A percentile compares a stretch with the other conserved stretches of the same genome.
phyloP scores from a whole-genome alignment of 1,139 yeast genomes.

The Pichia sp. region DNA sequence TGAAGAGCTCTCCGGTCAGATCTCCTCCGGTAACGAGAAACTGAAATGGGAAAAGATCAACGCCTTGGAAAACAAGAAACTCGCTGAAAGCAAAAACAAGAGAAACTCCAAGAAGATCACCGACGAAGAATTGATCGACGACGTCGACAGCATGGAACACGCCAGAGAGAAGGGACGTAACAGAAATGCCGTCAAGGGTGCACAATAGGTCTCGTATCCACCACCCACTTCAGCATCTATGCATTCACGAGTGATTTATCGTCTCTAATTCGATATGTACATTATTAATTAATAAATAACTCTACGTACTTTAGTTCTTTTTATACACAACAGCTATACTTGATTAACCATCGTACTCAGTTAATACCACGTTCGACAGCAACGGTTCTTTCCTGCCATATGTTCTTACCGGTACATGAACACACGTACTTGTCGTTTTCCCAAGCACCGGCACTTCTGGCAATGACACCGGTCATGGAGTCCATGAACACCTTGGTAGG shows the following conservation, averaged over 20 bases:
- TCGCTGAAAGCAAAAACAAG: not conserved
- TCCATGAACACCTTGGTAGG: conserved; percentile 39
- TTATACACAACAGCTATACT: too few relatives aligned
- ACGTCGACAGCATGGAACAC: conserved; percentile 3
- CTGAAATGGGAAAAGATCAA: not conserved
- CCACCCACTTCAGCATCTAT: too few relatives aligned
- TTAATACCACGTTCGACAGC: conserved; percentile 58
- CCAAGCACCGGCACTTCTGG: conserved; percentile 97
- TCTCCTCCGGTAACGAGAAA: conserved; percentile 9
- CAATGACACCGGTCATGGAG: conserved; percentile 81
- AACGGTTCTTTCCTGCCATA: conserved; percentile 91
- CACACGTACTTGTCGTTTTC: conserved; percentile 93
- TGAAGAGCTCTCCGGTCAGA: conserved; percentile 4
- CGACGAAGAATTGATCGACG: conserved; percentile 3
- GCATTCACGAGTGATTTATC: too few relatives aligned
- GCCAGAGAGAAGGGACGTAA: conserved; percentile 6
- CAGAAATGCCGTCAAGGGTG: conserved; percentile 9
- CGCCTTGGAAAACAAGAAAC: not conserved
- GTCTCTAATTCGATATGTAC: too few relatives aligned
- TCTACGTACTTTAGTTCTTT: too few relatives aligned
- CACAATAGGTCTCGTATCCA: too few relatives aligned
- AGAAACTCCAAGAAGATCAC: not conserved
- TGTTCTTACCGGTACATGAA: conserved; percentile 91
- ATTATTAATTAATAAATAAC: too few relatives aligned
- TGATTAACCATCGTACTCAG: conserved; percentile 4